phyloP scores from a whole-genome alignment of 768 basidiomycete species.

The Boletus insuetus region DNA sequence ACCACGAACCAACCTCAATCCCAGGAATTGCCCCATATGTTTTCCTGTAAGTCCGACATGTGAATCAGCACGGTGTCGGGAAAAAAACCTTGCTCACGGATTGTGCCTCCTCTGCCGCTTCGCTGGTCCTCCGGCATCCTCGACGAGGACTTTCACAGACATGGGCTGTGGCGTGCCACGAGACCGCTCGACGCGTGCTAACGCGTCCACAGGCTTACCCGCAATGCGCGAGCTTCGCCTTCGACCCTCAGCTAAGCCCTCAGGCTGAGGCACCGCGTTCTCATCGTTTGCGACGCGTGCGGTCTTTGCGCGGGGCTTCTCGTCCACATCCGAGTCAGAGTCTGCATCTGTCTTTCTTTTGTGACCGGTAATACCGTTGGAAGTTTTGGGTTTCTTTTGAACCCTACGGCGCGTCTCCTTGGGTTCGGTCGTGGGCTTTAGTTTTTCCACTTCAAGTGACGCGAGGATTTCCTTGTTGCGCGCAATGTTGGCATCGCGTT shows the following conservation, averaged over 20 bases:
- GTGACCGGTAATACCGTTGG: constrained; percentile 14
- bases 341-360: constrained; percentile 41
- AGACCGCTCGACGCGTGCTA: constrained; percentile 34
- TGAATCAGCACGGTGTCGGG: constrained; percentile 18
- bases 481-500: constrained; percentile 36
- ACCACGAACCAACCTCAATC: constrained; percentile 78
- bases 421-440: constrained; percentile 46
- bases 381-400: background rate
- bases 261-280: constrained; percentile 7
- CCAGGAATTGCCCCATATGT: constrained; percentile 79
- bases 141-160: constrained; percentile 37
- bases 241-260: constrained; percentile 22
- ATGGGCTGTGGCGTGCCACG: constrained; percentile 36
- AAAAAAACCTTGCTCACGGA: constrained; percentile 20
- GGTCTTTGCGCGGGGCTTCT: constrained; percentile 23
- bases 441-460: constrained; percentile 37
- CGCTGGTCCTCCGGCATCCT: constrained; percentile 35
- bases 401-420: constrained; percentile 36
- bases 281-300: constrained; percentile 20
- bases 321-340: constrained; percentile 32
- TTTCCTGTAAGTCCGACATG: constrained; percentile 47
- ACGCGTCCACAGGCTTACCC: constrained; percentile 55
- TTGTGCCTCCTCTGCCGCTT: constrained; percentile 31
- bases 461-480: constrained; percentile 45
- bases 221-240: constrained; percentile 70